Conservation (phyloP, 1,284 basidiomycete species). For the Puccinia hordei region DNA sequence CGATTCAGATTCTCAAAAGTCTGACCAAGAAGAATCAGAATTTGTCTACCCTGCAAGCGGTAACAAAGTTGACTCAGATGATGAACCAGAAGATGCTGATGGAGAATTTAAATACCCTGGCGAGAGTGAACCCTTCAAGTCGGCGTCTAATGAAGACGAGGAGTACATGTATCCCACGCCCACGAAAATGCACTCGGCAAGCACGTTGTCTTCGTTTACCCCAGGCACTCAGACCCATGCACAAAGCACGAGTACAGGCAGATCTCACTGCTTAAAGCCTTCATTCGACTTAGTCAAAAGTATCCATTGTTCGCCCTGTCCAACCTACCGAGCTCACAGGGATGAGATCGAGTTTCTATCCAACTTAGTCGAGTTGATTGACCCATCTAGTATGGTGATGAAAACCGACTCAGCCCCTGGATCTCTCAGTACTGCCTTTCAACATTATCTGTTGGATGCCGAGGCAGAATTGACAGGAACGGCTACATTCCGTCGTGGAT, state of each 20-base stretch:
- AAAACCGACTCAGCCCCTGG: constrained; percentile 17
- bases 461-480: constrained; percentile 47
- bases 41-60: constrained; percentile 27
- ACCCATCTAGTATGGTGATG: constrained; percentile 32
- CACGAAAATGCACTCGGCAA: constrained; percentile 58
- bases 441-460: constrained; percentile 45
- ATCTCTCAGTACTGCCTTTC: constrained; percentile 41
- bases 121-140: constrained; percentile 39
- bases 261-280: constrained; percentile 29
- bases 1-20: constrained; percentile 51
- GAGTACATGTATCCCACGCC: constrained; percentile 68
- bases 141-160: constrained; percentile 46
- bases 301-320: constrained; percentile 37
- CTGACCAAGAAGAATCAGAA: constrained; percentile 65
- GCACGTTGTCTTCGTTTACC: constrained; percentile 40
- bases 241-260: neutral
- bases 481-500: constrained; percentile 48
- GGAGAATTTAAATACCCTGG: constrained; percentile 50
- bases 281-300: constrained; percentile 30
- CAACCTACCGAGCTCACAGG: constrained; percentile 44
- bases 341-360: constrained; percentile 40
- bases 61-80: neutral
- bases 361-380: constrained; percentile 42
- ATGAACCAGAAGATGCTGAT: constrained; percentile 3
- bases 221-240: constrained; percentile 7